Evolutionary conservation across 2,329 filamentous ascomycete species (phyloP).

Genomic region (Xylaria arbuscula): DNA sequence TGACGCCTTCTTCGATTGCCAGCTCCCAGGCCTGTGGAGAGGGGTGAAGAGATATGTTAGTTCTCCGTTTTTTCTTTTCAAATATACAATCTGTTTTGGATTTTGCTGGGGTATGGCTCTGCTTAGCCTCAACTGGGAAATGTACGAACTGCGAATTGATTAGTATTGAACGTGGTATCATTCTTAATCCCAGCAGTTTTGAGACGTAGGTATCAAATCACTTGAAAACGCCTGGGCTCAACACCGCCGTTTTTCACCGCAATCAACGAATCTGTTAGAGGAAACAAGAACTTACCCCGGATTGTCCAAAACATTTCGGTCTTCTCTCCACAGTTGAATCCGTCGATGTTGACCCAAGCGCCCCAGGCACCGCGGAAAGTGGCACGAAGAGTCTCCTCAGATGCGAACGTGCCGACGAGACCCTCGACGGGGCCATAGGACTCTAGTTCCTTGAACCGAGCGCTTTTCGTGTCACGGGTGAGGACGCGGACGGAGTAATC

Average conservation of each 20-base stretch:
- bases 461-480: conserved; percentile 58
- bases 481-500: conserved; percentile 60
- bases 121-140: background rate
- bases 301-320: conserved; percentile 62
- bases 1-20: conserved; percentile 56
- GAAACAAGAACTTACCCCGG: conserved; percentile 40
- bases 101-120: background rate
- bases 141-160: conserved; percentile 25
- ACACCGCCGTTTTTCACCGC: background rate
- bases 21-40: conserved; percentile 50
- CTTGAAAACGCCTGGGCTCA: background rate
- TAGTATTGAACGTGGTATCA: conserved; percentile 14
- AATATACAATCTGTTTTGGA: no score
- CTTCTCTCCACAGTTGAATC: conserved; percentile 65
- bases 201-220: no score
- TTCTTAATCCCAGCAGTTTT: no score
- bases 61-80: background rate
- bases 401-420: conserved; percentile 60
- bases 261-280: background rate
- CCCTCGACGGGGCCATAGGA: conserved; percentile 59
- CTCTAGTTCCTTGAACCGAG: conserved; percentile 56
- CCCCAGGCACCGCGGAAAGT: conserved; percentile 59
- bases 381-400: conserved; percentile 56
- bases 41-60: background rate
- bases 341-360: conserved; percentile 66